Evolutionary conservation across 2,329 filamentous ascomycete species (phyloP).

Genomic region (Cercospora sp.): DNA sequence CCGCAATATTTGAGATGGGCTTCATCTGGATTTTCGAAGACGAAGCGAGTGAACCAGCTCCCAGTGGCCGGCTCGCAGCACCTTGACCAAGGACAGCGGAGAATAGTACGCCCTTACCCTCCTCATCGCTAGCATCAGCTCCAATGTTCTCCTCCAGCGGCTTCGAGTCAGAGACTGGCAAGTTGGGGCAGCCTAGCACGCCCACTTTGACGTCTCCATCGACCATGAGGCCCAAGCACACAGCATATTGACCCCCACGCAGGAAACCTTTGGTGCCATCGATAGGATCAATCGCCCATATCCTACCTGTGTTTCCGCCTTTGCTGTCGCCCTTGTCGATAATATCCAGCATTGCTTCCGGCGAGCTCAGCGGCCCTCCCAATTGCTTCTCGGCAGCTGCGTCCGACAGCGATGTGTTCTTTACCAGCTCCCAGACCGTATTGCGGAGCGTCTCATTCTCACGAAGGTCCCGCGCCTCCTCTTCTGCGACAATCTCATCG

Average conservation of each 20-base stretch:
- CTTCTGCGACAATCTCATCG: slow-evolving; percentile 91
- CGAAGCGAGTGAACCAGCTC: slow-evolving; percentile 54
- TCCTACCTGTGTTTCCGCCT: slow-evolving; percentile 72
- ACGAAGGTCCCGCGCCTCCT: slow-evolving; percentile 81
- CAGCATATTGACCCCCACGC: slow-evolving; percentile 93
- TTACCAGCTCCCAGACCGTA: slow-evolving; percentile 83
- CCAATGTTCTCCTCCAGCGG: slow-evolving; percentile 72
- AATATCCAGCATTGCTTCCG: slow-evolving; percentile 63
- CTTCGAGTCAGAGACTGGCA: slow-evolving; percentile 79
- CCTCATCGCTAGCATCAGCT: slow-evolving; percentile 69
- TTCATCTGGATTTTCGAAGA: slow-evolving; percentile 76
- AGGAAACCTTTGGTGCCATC: slow-evolving; percentile 98
- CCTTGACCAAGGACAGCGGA: slow-evolving; percentile 78
- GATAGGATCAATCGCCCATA: slow-evolving; percentile 97
- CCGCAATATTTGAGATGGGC: slow-evolving; percentile 68
- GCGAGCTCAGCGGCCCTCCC: slow-evolving; percentile 66
- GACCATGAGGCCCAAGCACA: slow-evolving; percentile 87
- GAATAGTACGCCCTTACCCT: slow-evolving; percentile 83
- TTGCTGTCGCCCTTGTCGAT: slow-evolving; percentile 64
- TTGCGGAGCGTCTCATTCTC: slow-evolving; percentile 68
- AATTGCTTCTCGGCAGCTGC: slow-evolving; percentile 64
- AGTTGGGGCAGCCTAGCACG: slow-evolving; percentile 92
- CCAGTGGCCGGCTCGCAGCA: slow-evolving; percentile 74
- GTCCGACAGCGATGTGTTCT: slow-evolving; percentile 69
- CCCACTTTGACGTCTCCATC: slow-evolving; percentile 93